phyloP scores from a whole-genome alignment of 306 rosid genomes.

The Acacia confusa region DNA sequence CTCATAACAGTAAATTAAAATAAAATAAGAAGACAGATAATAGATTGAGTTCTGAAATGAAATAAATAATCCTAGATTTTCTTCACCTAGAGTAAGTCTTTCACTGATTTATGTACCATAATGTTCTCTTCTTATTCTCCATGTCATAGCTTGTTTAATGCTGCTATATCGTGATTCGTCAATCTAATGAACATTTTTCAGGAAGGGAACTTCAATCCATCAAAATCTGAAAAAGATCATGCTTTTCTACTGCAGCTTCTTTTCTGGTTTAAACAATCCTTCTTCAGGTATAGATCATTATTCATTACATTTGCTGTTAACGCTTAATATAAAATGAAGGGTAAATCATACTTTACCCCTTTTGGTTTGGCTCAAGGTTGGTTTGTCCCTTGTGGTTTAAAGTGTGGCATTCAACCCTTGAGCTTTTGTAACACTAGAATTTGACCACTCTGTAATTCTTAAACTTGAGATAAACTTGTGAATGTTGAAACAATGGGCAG shows the following conservation, averaged over 20 bases:
- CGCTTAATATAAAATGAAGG: slow-evolving; percentile 8
- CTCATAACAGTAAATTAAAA: background rate
- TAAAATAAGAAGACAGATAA: background rate
- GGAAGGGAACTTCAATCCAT: slow-evolving; percentile 83
- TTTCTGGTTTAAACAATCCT: slow-evolving; percentile 91
- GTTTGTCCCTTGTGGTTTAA: background rate
- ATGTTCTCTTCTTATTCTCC: background rate
- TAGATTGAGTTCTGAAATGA: background rate
- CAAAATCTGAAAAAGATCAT: slow-evolving; percentile 68
- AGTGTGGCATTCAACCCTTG: background rate
- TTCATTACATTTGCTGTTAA: slow-evolving; percentile 14
- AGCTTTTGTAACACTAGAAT: background rate
- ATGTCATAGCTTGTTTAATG: background rate
- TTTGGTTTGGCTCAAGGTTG: background rate
- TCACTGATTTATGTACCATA: background rate
- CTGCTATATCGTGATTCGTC: slow-evolving; percentile 23
- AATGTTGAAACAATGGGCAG: background rate
- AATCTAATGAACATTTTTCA: slow-evolving; percentile 44
- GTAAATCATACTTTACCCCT: background rate
- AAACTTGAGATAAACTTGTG: background rate
- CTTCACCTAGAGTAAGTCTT: background rate
- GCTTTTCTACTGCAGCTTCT: slow-evolving; percentile 92
- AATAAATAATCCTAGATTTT: background rate
- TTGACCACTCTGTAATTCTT: background rate
- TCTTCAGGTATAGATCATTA: slow-evolving; percentile 65